Evolutionary conservation across 202 grass and related monocot species (phyloP).

Genomic region (Musa balbisiana): DNA sequence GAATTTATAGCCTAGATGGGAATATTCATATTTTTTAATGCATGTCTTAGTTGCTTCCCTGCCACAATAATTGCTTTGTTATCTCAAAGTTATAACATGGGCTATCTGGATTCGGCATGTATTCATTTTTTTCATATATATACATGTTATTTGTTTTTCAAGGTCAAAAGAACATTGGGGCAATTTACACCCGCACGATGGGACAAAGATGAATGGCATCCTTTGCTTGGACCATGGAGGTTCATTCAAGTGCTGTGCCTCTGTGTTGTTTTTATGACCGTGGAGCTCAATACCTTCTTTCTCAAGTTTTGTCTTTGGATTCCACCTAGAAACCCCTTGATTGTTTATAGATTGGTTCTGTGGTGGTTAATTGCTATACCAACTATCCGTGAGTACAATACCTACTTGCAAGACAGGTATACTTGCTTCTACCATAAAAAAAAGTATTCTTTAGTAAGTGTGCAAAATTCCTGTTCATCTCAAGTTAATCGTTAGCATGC

Average conservation of each 20-base stretch:
- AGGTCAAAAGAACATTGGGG: slow-evolving; percentile 29
- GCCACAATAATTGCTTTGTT: too few species aligned
- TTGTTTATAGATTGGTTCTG: slow-evolving; percentile 29
- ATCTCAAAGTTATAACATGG: too few species aligned
- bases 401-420: slow-evolving; percentile 29
- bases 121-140: background rate
- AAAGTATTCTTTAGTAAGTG: background rate
- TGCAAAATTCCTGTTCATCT: background rate
- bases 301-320: slow-evolving; percentile 29
- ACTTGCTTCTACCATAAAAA: background rate
- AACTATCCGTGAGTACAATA: slow-evolving; percentile 27
- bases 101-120: too few species aligned
- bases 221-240: slow-evolving; percentile 24
- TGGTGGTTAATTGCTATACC: slow-evolving; percentile 33
- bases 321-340: slow-evolving; percentile 28
- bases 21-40: too few species aligned
- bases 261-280: slow-evolving; percentile 24
- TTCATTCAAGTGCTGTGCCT: slow-evolving; percentile 28
- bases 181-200: slow-evolving; percentile 29
- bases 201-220: slow-evolving; percentile 33
- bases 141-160: background rate
- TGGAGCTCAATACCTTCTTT: slow-evolving; percentile 31
- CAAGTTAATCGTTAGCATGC: too few species aligned
- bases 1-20: too few species aligned
- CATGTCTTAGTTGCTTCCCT: too few species aligned